phyloP scores from a whole-genome alignment of 371 early-diverging fungal genomes.

The Blastocladiella emersonii region DNA sequence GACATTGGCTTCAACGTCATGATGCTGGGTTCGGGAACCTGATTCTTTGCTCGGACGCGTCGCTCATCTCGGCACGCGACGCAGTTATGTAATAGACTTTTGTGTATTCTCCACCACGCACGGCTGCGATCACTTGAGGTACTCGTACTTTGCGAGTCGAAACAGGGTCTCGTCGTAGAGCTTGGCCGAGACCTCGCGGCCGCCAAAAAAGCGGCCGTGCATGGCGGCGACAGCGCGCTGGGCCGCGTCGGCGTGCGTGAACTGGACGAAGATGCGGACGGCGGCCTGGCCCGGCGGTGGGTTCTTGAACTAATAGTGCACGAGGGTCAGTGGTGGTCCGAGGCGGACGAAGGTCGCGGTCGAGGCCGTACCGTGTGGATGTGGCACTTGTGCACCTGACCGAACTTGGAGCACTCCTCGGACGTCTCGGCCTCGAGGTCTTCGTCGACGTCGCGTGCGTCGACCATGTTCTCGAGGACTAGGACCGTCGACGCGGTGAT shows the following conservation, averaged over 20 bases:
- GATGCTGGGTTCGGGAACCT: too few relatives aligned
- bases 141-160: too few relatives aligned
- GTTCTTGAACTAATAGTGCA: slow-evolving; percentile 7
- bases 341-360: neutral
- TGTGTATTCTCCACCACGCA: too few relatives aligned
- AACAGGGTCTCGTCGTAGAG: slow-evolving; percentile 38
- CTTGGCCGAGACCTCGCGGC: slow-evolving; percentile 43
- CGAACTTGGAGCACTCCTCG: slow-evolving; percentile 60
- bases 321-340: neutral
- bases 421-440: slow-evolving; percentile 56
- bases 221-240: slow-evolving; percentile 40
- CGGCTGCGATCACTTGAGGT: too few relatives aligned
- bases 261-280: slow-evolving; percentile 58
- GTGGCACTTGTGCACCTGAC: slow-evolving; percentile 48
- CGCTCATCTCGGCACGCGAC: too few relatives aligned
- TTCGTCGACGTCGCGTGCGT: slow-evolving; percentile 57
- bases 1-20: too few relatives aligned
- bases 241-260: slow-evolving; percentile 32
- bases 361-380: slow-evolving; percentile 38
- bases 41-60: too few relatives aligned
- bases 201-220: slow-evolving; percentile 63
- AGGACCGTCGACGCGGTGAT: too few relatives aligned
- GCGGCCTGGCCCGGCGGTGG: slow-evolving; percentile 40
- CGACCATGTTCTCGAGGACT: slow-evolving; percentile 19
- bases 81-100: too few relatives aligned